Percentiles rank a stretch among this genome's conserved stretches.
These are phyloP conservation scores for Serendipita sp. DNA, from an alignment of 768 basidiomycete species.

Conservation along the genomic window DNA sequence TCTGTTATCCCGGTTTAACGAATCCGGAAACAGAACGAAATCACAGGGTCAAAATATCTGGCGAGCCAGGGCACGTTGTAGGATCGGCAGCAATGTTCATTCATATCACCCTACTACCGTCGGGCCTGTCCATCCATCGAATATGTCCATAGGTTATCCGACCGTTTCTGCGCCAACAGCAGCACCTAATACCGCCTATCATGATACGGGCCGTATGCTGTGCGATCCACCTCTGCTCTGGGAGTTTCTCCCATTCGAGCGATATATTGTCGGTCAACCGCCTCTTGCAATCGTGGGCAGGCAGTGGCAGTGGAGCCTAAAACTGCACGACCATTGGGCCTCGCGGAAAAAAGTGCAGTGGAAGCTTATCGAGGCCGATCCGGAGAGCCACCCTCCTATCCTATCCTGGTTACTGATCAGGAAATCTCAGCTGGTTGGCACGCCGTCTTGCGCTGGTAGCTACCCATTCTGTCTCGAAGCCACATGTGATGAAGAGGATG, in stretches of 20 bases:
- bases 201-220: background rate
- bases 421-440: background rate
- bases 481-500: background rate
- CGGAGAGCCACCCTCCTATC: background rate
- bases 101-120: too few species aligned
- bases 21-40: too few species aligned
- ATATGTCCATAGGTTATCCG: too few species aligned
- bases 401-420: background rate
- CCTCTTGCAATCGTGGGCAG: background rate
- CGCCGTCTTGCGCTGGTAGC: background rate
- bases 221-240: background rate
- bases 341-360: background rate
- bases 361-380: background rate
- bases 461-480: background rate
- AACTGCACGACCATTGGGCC: conserved; percentile 1
- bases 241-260: background rate
- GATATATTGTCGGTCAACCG: background rate
- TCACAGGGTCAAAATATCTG: too few species aligned
- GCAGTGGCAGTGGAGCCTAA: background rate
- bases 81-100: too few species aligned
- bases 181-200: too few species aligned
- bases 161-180: too few species aligned
- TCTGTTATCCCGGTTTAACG: too few species aligned
- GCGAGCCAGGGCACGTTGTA: too few species aligned
- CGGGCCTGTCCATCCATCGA: too few species aligned